phyloP scores from a whole-genome alignment of 495 filamentous ascomycete genomes.

The Aspergillus funiculosus region DNA sequence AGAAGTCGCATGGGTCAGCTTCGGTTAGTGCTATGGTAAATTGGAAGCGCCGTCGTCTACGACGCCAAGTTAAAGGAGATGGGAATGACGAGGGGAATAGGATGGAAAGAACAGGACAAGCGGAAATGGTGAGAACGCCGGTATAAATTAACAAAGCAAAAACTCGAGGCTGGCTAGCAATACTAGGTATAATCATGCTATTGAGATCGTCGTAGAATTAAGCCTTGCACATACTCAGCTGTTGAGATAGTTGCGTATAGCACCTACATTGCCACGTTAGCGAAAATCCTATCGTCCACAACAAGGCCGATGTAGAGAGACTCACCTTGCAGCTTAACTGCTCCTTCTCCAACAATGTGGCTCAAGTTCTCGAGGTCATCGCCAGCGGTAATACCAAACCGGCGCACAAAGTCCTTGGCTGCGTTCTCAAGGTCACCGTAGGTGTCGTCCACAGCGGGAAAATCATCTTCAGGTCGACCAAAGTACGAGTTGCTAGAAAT shows the following conservation, averaged over 20 bases:
- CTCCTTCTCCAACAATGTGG: conserved; percentile 76
- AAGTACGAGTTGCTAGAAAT: conserved; percentile 98
- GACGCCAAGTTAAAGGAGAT: background rate
- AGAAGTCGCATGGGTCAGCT: too few relatives aligned
- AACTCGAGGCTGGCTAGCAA: conserved; percentile 17
- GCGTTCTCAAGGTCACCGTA: conserved; percentile 88
- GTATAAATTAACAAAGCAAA: conserved; percentile 5
- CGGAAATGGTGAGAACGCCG: conserved; percentile 15
- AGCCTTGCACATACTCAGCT: conserved; percentile 36
- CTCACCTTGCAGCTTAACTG: conserved; percentile 69
- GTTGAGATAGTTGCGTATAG: conserved; percentile 79
- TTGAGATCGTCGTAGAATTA: conserved; percentile 6
- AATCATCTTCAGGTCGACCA: conserved; percentile 74
- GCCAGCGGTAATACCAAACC: conserved; percentile 89
- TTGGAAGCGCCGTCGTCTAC: background rate
- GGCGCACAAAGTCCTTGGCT: conserved; percentile 88
- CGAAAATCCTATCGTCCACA: background rate
- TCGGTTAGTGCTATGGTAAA: too few relatives aligned
- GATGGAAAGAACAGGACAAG: background rate
- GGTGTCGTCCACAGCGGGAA: conserved; percentile 51
- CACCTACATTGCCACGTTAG: conserved; percentile 37
- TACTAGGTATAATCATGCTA: conserved; percentile 7
- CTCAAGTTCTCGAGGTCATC: conserved; percentile 91
- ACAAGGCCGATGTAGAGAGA: conserved; percentile 3
- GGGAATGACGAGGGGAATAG: conserved; percentile 9